These are phyloP conservation scores for Coemansia interrupta DNA, from an alignment of 192 early-diverging fungal species.

Conservation along the genomic window DNA sequence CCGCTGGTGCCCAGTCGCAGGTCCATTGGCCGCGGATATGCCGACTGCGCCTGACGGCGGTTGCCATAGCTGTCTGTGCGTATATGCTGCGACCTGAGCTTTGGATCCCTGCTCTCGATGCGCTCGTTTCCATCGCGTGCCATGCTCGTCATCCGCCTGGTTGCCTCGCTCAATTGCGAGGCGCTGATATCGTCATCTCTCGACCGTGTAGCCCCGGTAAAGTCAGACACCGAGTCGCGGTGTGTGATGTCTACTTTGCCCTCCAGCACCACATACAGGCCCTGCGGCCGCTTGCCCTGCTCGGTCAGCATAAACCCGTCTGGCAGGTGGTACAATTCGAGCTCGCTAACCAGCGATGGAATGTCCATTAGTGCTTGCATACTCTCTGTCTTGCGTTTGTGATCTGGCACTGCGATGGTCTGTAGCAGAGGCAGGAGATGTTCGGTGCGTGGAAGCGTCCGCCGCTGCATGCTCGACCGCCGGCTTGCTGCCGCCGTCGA, in stretches of 20 bases:
- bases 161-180: constrained; percentile 22
- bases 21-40: not conserved
- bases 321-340: constrained; percentile 72
- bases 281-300: constrained; percentile 79
- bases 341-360: constrained; percentile 56
- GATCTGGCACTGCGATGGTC: constrained; percentile 20
- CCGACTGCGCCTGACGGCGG: no score
- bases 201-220: constrained; percentile 18
- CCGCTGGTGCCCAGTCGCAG: not conserved
- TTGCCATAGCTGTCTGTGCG: not conserved
- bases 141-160: constrained; percentile 34
- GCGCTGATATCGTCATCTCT: not conserved
- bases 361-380: constrained; percentile 32
- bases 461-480: constrained; percentile 32
- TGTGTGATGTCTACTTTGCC: constrained; percentile 69
- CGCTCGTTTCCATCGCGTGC: constrained; percentile 21
- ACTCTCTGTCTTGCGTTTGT: constrained; percentile 1
- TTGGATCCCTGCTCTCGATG: constrained; percentile 19
- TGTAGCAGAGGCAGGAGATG: constrained; percentile 40
- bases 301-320: constrained; percentile 70
- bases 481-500: constrained; percentile 33
- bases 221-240: constrained; percentile 37
- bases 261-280: constrained; percentile 91
- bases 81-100: not conserved
- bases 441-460: constrained; percentile 26